Evolutionary conservation across 805 yeast genomes (phyloP).

Genomic region (Cyberlindnera bimundalis): DNA sequence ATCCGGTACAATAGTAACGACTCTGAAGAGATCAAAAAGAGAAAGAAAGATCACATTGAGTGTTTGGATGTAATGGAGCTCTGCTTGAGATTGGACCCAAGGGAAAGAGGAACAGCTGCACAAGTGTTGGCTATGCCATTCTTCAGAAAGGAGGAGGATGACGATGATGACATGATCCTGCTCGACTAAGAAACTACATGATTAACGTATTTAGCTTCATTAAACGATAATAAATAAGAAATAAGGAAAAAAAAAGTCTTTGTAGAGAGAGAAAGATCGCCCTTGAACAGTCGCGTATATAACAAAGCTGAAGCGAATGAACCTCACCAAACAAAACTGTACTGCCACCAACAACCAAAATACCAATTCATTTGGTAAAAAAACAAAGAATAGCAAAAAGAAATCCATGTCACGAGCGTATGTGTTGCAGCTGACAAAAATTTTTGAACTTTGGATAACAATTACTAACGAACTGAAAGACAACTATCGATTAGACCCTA

Average conservation of each 20-base stretch:
- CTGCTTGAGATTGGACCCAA: conserved; percentile 79
- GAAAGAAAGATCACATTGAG: conserved; percentile 19
- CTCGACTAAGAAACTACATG: conserved; percentile 7
- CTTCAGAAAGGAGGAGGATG: conserved; percentile 22
- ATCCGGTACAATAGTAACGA: conserved; percentile 9
- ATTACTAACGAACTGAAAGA: conserved; percentile 8
- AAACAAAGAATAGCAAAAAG: too few relatives aligned
- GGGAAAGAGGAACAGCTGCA: conserved; percentile 72
- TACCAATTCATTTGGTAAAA: too few relatives aligned
- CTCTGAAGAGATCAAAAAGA: not conserved
- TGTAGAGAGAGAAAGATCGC: too few relatives aligned
- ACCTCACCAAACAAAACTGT: too few relatives aligned
- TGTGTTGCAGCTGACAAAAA: not conserved
- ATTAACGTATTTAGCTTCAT: too few relatives aligned
- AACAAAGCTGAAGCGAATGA: too few relatives aligned
- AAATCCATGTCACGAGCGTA: conserved; percentile 12
- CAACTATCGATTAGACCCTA: conserved; percentile 21
- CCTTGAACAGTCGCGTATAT: too few relatives aligned
- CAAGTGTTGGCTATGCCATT: conserved; percentile 51
- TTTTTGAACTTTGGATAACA: not conserved
- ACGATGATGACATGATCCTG: conserved; percentile 19
- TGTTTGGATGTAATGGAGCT: conserved; percentile 26
- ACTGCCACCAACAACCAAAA: too few relatives aligned
- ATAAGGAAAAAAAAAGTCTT: too few relatives aligned
- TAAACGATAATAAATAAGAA: too few relatives aligned